Percentiles rank a stretch among this genome's conserved stretches.
These are phyloP conservation scores for Trametes gibbosa DNA, from an alignment of 768 basidiomycete species.

Conservation along the genomic window DNA sequence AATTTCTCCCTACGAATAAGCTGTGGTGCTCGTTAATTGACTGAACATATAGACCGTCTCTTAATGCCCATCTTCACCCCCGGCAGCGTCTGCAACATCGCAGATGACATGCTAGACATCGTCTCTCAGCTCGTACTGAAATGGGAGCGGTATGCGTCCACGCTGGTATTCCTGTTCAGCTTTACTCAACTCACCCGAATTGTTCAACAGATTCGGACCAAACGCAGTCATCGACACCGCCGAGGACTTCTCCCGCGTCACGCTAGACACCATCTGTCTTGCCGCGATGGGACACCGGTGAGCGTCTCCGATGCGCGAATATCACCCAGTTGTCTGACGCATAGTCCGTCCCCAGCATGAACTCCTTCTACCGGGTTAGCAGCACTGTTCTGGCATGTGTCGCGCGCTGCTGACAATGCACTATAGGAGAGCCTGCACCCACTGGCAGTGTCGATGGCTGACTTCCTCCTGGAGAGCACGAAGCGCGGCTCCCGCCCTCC, in stretches of 20 bases:
- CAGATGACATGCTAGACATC: slow-evolving; percentile 47
- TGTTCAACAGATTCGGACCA: slow-evolving; percentile 38
- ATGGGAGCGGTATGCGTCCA: slow-evolving; percentile 37
- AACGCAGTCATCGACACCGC: slow-evolving; percentile 39
- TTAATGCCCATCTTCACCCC: slow-evolving; percentile 44
- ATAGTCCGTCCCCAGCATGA: slow-evolving; percentile 31
- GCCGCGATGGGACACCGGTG: slow-evolving; percentile 43
- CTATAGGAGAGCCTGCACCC: slow-evolving; percentile 34
- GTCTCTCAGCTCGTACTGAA: slow-evolving; percentile 42
- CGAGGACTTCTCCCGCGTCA: slow-evolving; percentile 46
- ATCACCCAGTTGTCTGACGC: background rate
- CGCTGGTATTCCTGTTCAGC: too few species aligned
- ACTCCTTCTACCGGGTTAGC: slow-evolving; percentile 44
- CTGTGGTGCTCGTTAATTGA: too few species aligned
- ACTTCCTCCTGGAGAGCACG: slow-evolving; percentile 40
- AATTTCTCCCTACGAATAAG: too few species aligned
- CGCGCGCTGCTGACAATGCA: too few species aligned
- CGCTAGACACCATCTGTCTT: slow-evolving; percentile 45
- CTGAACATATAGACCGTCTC: slow-evolving; percentile 32
- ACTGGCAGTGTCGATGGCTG: slow-evolving; percentile 41
- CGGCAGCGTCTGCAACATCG: slow-evolving; percentile 40
- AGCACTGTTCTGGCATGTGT: background rate
- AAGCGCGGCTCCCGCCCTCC: slow-evolving; percentile 34
- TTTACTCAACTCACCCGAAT: too few species aligned
- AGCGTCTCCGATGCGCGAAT: background rate